Percentiles rank a stretch among this genome's conserved stretches.
These are phyloP conservation scores for Thozetella sp. DNA, from an alignment of 495 filamentous ascomycete genomes.

Conservation along the genomic window DNA sequence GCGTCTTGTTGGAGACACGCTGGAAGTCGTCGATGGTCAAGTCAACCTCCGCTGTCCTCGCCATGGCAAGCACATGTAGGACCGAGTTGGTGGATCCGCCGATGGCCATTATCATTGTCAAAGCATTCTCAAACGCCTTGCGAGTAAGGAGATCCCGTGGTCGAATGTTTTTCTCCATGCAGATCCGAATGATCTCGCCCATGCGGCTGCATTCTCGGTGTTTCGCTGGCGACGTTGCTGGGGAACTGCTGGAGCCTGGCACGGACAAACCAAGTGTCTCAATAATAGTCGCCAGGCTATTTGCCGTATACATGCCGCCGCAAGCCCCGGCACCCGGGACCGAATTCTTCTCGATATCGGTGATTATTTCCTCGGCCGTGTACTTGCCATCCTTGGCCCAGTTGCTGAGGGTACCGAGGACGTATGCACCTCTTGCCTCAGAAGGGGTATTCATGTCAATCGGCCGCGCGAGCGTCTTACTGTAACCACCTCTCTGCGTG, in stretches of 20 bases:
- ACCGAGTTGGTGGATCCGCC: slow-evolving; percentile 93
- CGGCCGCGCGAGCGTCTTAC: slow-evolving; percentile 71
- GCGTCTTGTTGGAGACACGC: slow-evolving; percentile 83
- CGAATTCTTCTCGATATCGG: slow-evolving; percentile 81
- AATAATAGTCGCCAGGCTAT: slow-evolving; percentile 96
- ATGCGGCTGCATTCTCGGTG: slow-evolving; percentile 87
- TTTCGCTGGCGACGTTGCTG: slow-evolving; percentile 86
- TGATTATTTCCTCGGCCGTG: slow-evolving; percentile 77
- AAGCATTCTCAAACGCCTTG: slow-evolving; percentile 87
- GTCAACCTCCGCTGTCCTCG: slow-evolving; percentile 80
- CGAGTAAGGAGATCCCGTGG: slow-evolving; percentile 87
- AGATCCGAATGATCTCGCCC: slow-evolving; percentile 80
- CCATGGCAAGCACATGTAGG: slow-evolving; percentile 94
- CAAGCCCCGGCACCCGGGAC: slow-evolving; percentile 92
- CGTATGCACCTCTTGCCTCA: slow-evolving; percentile 86
- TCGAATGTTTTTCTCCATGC: slow-evolving; percentile 85
- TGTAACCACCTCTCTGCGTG: slow-evolving; percentile 84
- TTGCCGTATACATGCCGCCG: slow-evolving; percentile 96
- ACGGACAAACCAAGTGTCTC: slow-evolving; percentile 93
- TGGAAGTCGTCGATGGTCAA: slow-evolving; percentile 88
- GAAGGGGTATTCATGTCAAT: slow-evolving; percentile 92
- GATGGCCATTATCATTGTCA: slow-evolving; percentile 90
- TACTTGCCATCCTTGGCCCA: slow-evolving; percentile 32
- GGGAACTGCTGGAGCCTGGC: slow-evolving; percentile 87
- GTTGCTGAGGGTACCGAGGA: slow-evolving; percentile 65